Evolutionary conservation across 2,329 filamentous ascomycete genomes (phyloP), one percentile per base, ranked within the genome.

Genomic region (Aspergillus unguis): DNA sequence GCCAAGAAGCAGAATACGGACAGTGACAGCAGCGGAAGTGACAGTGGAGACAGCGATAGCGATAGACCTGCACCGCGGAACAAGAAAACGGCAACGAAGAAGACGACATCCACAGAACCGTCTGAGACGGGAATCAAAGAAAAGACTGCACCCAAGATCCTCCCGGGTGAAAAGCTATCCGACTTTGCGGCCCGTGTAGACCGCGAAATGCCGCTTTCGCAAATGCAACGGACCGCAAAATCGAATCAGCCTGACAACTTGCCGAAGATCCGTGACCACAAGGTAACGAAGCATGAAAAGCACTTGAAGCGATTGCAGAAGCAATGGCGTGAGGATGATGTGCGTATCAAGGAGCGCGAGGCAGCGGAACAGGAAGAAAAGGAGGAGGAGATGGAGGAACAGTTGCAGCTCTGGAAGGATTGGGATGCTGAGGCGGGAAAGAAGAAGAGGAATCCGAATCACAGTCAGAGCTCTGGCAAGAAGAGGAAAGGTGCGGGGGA

Each of bases 151-250:
- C 85, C 85, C 0, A 88, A 82, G 44, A 96, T 97, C 58, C 81
- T 84, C 11, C 91, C 92, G 0, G 90, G 90, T 47, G 94, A 99
- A 71, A 83, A 84, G 47, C 76, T 97, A 65, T 84, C 86, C 4
- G 88, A 95, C 48, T 99, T 95, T 67, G 77, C 85, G 6, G 83
- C 85, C 8, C 85, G 92, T 29, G 94, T 99, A 5, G 87, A 97
- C 66, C 87, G 89, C 44, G 85, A 89, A 0, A 77, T 97, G 5
- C 92, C 92, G 0, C 74, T 99, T 0, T 77, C 84, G 6, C 85
- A 86, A 0, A 77, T 96, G 51, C 84, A 79, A 58, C 87, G 85
- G 63, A 81, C 79, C 0, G 71, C 56, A 3, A 64, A 65, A 32
- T 55, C 65, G 3, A 25, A 38, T 1, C 57, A 60, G 10, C 52